phyloP scores from a whole-genome alignment of 495 filamentous ascomycete genomes.

The Collariella sp. region DNA sequence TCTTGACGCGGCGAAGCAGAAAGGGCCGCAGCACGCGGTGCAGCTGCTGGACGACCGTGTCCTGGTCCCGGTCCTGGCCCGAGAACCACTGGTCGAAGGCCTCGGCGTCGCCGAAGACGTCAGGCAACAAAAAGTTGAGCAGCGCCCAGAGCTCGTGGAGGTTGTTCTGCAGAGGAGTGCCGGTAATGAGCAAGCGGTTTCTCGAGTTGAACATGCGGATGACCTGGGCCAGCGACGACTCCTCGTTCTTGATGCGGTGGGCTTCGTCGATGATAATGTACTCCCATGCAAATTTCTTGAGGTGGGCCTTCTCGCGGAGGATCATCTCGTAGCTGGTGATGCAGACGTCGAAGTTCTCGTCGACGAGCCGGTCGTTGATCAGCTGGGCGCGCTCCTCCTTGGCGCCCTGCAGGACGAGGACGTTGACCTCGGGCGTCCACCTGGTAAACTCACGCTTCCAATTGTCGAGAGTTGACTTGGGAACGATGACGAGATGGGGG shows the following conservation, averaged over 20 bases:
- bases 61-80: constrained; percentile 77
- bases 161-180: constrained; percentile 97
- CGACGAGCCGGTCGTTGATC: constrained; percentile 82
- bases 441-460: constrained; percentile 90
- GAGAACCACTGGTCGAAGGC: constrained; percentile 99
- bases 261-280: constrained; percentile 99
- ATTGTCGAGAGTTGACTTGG: constrained; percentile 97
- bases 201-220: constrained; percentile 95
- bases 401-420: constrained; percentile 87
- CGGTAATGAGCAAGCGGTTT: constrained; percentile 92
- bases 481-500: constrained; percentile 89
- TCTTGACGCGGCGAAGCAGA: constrained; percentile 91
- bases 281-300: constrained; percentile 99
- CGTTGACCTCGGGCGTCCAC: constrained; percentile 94
- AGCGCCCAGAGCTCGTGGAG: constrained; percentile 98
- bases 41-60: constrained; percentile 93
- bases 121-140: constrained; percentile 91
- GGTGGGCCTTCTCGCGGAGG: constrained; percentile 83
- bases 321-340: constrained; percentile 44
- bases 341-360: constrained; percentile 56
- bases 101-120: constrained; percentile 94
- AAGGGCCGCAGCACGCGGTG: constrained; percentile 92
- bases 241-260: constrained; percentile 98
- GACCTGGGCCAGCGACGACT: constrained; percentile 92
- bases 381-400: constrained; percentile 87